Evolutionary conservation across 2,329 filamentous ascomycete genomes (phyloP).

Genomic region (Ceratocystis destructans): DNA sequence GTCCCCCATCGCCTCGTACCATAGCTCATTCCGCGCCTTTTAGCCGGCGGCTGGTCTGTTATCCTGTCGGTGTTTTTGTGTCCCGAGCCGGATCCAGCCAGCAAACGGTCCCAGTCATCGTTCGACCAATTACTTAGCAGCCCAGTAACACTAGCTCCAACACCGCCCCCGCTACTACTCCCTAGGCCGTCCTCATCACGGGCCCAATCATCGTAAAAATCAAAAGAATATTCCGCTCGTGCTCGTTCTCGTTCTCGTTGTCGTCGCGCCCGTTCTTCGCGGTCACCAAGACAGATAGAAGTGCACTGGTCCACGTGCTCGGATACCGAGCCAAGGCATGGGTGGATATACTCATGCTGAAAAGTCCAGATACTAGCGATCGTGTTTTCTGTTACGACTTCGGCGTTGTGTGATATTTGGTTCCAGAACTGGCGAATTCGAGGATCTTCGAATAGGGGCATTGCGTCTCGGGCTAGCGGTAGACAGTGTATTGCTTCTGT

Average conservation of each 20-base stretch:
- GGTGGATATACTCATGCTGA: slow-evolving; percentile 69
- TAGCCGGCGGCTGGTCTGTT: slow-evolving; percentile 49
- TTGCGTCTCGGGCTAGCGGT: slow-evolving; percentile 24
- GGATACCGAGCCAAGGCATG: slow-evolving; percentile 58
- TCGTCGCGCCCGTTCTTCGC: slow-evolving; percentile 60
- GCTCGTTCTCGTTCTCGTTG: slow-evolving; percentile 48
- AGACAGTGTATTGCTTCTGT: neutral
- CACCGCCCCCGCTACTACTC: slow-evolving; percentile 28
- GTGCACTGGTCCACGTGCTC: slow-evolving; percentile 59
- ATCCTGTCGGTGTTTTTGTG: slow-evolving; percentile 22
- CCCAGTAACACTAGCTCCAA: slow-evolving; percentile 30
- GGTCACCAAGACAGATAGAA: slow-evolving; percentile 54
- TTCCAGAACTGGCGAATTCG: slow-evolving; percentile 89
- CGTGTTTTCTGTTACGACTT: slow-evolving; percentile 81
- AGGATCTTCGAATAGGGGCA: slow-evolving; percentile 62
- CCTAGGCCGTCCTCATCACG: slow-evolving; percentile 37
- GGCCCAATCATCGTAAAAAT: slow-evolving; percentile 98
- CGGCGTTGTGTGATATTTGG: slow-evolving; percentile 79
- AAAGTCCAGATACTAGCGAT: slow-evolving; percentile 84
- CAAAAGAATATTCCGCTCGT: slow-evolving; percentile 72
- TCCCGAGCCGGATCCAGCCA: slow-evolving; percentile 49
- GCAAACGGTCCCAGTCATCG: slow-evolving; percentile 72
- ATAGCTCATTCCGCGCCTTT: slow-evolving; percentile 81
- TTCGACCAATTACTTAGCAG: slow-evolving; percentile 60
- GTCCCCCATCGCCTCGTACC: slow-evolving; percentile 45